Base-by-base conservation (phyloP, 192 early-diverging fungal species). In the Phycomyces nitens region DNA sequence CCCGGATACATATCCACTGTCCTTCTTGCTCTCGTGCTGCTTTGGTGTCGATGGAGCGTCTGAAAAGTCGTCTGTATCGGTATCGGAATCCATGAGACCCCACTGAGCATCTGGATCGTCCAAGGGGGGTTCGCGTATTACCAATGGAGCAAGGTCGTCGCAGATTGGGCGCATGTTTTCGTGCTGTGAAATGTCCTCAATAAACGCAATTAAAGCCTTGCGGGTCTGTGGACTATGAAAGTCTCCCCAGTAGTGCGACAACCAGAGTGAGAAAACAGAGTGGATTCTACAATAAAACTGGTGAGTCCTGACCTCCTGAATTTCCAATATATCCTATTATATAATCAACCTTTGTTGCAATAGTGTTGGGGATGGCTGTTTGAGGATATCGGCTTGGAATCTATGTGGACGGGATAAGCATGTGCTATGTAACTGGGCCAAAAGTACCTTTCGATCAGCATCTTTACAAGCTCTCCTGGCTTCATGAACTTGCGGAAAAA, bases 181-280 rank as follows among this genome's bases (percentile, higher is more conserved):
- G 40, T 61, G 58, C 16, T 53, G 52, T 14, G 58, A 65, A 10
- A 66, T 52, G 11, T 39, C 21, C 16, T 72, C 70, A 54, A 65
- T 27, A 50, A 66, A 65, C 52, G 27, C 10, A 21, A 67, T 59
- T 15, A 75, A 24, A 7, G 41, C 22, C 21, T 65, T 43, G 12
- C 65, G 54, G 5, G 69, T 67, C n/a, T 42, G 58, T 20, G 56
- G 24, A 51, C 56, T 62, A 23, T 64, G 49, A 40, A 75, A 66
- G 50, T 75, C 73, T 23, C 65, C 64, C 73, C 73, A 75, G n/a
- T 75, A 59, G 5, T 70, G 58, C 20, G 68, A 70, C 22, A 70
- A 21, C 73, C 73, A 75, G 5, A 70, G 43, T 20, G 50, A 56
- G 21, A 75, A 58, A 55, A 75, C 47, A 7, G 42, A 29, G 16